These are phyloP conservation scores for Adiantum capillusveneris DNA, from an alignment of 75 land plant species.

Conservation along the genomic window DNA sequence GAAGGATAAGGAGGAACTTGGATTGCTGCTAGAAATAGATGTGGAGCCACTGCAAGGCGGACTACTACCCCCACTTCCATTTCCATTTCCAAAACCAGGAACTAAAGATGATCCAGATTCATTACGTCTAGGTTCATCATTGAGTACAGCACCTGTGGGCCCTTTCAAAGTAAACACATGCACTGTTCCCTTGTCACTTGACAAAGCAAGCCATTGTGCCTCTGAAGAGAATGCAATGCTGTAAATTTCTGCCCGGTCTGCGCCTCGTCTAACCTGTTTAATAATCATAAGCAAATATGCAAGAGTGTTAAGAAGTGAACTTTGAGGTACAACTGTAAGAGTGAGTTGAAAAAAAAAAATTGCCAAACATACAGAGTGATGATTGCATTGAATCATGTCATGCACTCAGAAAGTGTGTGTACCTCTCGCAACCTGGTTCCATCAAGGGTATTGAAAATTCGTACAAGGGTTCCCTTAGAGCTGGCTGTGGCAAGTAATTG, in stretches of 20 bases:
- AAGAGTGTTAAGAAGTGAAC: too few relatives aligned
- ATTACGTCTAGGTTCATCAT: neutral
- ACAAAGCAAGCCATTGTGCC: conserved; percentile 75
- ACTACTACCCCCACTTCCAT: neutral
- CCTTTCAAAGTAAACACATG: conserved; percentile 66
- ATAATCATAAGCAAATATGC: neutral
- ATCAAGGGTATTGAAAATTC: conserved; percentile 86
- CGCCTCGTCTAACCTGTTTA: conserved; percentile 68
- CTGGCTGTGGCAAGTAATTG: conserved; percentile 91
- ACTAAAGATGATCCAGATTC: neutral
- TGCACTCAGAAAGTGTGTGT: neutral
- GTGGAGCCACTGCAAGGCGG: neutral
- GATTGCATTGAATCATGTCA: too few relatives aligned
- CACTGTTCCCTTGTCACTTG: conserved; percentile 92
- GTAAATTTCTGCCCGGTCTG: conserved; percentile 75
- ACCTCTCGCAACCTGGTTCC: conserved; percentile 92
- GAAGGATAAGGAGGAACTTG: conserved; percentile 57
- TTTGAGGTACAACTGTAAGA: too few relatives aligned
- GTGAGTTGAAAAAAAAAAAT: too few relatives aligned
- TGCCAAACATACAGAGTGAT: too few relatives aligned
- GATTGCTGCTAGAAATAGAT: conserved; percentile 17
- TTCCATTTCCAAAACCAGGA: too few relatives aligned
- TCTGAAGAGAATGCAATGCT: conserved; percentile 74
- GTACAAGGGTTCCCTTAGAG: conserved; percentile 65
- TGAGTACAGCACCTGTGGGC: neutral